phyloP scores from a whole-genome alignment of 164 flowering plant species.

The Stephania yunnanensis region DNA sequence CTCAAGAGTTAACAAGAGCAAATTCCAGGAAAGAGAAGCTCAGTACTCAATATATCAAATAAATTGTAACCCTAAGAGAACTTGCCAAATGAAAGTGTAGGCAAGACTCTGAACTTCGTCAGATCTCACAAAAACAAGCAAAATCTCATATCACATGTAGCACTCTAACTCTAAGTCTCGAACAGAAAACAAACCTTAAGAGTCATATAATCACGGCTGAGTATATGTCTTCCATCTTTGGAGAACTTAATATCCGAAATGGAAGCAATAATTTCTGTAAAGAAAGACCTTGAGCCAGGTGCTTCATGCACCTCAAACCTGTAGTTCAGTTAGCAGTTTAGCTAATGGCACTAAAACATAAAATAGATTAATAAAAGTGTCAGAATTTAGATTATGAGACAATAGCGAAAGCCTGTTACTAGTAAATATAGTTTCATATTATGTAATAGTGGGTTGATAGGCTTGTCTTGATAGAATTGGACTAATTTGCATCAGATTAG shows the following conservation, averaged over 20 bases:
- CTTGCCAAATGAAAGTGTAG: too few species aligned
- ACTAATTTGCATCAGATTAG: too few species aligned
- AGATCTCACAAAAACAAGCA: not conserved
- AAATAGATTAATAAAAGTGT: not conserved
- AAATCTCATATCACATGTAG: not conserved
- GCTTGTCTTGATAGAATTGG: too few species aligned
- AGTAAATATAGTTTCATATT: not conserved
- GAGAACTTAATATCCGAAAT: slow-evolving; percentile 89
- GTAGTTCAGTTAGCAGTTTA: slow-evolving; percentile 11
- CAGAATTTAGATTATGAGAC: too few species aligned
- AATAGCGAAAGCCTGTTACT: not conserved
- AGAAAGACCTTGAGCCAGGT: slow-evolving; percentile 90
- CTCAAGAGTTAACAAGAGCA: too few species aligned
- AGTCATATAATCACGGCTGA: slow-evolving; percentile 96
- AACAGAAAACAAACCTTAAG: slow-evolving; percentile 52
- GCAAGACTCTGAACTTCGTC: too few species aligned
- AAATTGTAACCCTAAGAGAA: too few species aligned
- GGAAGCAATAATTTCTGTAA: slow-evolving; percentile 93
- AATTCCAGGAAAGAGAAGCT: too few species aligned
- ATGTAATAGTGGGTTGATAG: not conserved
- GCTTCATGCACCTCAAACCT: slow-evolving; percentile 92
- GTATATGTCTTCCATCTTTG: slow-evolving; percentile 78
- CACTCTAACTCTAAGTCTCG: not conserved
- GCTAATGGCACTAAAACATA: not conserved
- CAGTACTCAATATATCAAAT: too few species aligned